Percentiles rank a stretch among this genome's conserved stretches.
phyloP scores from a whole-genome alignment of 352 stramenopile genomes.

The Pythium brassicae region DNA sequence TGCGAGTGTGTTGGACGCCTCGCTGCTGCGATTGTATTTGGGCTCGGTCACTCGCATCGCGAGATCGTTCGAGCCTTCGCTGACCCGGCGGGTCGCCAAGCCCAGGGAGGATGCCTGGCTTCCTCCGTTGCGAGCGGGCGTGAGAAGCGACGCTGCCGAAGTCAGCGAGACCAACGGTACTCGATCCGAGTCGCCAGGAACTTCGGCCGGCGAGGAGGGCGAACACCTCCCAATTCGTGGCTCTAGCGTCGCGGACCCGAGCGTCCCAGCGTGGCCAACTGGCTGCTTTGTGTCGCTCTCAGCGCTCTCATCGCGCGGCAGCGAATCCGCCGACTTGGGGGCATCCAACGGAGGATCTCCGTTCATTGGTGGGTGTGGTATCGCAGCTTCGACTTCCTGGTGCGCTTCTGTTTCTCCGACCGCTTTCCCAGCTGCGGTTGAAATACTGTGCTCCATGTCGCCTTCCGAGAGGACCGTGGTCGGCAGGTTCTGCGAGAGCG shows the following conservation, averaged over 20 bases:
- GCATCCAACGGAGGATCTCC: too few relatives aligned
- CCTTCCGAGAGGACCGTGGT: background rate
- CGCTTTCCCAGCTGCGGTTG: too few relatives aligned
- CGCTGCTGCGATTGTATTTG: background rate
- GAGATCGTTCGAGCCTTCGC: background rate
- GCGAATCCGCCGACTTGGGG: too few relatives aligned
- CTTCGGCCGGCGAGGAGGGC: background rate
- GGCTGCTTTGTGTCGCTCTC: too few relatives aligned
- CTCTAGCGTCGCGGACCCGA: background rate
- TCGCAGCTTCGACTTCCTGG: too few relatives aligned
- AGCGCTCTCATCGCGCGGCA: too few relatives aligned
- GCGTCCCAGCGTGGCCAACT: too few relatives aligned
- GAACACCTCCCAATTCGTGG: background rate
- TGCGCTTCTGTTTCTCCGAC: too few relatives aligned
- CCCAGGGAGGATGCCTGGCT: background rate
- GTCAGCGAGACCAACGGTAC: background rate
- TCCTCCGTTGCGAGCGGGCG: background rate
- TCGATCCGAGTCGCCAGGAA: background rate
- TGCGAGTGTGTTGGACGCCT: background rate
- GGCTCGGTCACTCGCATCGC: background rate
- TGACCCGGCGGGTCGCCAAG: constrained; percentile 1
- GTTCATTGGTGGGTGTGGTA: too few relatives aligned
- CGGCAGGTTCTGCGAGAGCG: background rate
- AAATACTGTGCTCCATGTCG: background rate
- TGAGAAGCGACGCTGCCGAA: background rate